phyloP scores from a whole-genome alignment of 1,284 basidiomycete species.

The Hemileia vastatrix region DNA sequence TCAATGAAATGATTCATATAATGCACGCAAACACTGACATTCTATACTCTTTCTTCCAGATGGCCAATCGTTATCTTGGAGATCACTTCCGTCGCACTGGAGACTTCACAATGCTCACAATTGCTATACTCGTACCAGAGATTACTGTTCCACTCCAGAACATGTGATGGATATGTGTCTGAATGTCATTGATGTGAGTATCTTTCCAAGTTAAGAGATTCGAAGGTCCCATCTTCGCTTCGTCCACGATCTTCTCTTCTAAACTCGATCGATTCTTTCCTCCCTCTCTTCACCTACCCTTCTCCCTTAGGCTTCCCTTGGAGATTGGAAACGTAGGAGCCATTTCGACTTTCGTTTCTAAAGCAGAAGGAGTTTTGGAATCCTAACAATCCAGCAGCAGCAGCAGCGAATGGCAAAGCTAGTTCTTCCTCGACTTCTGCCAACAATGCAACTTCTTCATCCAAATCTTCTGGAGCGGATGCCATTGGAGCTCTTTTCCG shows the following conservation, averaged over 20 bases:
- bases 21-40: neutral
- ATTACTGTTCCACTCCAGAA: slow-evolving; percentile 71
- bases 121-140: slow-evolving; percentile 70
- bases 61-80: slow-evolving; percentile 74
- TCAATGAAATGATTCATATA: slow-evolving; percentile 18
- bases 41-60: too few relatives aligned
- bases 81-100: slow-evolving; percentile 62
- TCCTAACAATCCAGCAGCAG: slow-evolving; percentile 41
- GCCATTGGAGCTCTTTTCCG: too few relatives aligned
- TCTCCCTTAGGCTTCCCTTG: slow-evolving; percentile 56
- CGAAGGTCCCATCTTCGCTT: neutral
- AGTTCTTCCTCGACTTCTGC: slow-evolving; percentile 34
- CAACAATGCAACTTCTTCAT: slow-evolving; percentile 44
- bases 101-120: slow-evolving; percentile 60
- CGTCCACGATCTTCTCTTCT: neutral
- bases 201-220: neutral
- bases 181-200: slow-evolving; percentile 60
- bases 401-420: slow-evolving; percentile 28
- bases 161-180: slow-evolving; percentile 78
- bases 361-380: slow-evolving; percentile 76
- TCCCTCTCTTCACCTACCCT: neutral
- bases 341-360: slow-evolving; percentile 74
- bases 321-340: slow-evolving; percentile 73
- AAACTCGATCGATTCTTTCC: neutral
- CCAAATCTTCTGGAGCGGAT: slow-evolving; percentile 44